These are phyloP conservation scores for Fusarium avenaceum DNA, from an alignment of 2,329 filamentous ascomycete species.

Conservation along the genomic window DNA sequence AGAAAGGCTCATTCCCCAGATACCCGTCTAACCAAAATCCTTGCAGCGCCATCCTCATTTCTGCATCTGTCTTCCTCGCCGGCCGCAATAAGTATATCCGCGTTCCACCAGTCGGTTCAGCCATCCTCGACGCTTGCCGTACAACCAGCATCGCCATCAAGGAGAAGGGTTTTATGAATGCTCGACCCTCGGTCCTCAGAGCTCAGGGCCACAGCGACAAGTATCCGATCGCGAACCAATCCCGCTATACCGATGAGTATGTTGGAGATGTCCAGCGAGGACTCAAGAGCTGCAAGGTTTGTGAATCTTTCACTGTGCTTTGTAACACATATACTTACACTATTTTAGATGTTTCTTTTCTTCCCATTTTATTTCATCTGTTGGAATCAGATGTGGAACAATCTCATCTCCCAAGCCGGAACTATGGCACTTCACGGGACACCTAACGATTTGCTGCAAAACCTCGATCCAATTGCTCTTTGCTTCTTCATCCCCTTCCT, in stretches of 20 bases:
- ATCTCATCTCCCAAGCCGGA: slow-evolving; percentile 9
- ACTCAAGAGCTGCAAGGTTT: slow-evolving; percentile 22
- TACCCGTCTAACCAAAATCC: not conserved
- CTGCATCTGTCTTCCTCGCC: not conserved
- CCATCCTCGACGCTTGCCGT: slow-evolving; percentile 3
- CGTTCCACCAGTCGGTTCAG: slow-evolving; percentile 6
- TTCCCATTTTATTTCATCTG: slow-evolving; percentile 22
- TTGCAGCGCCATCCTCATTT: not conserved
- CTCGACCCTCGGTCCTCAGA: not conserved
- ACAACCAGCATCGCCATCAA: slow-evolving; percentile 8
- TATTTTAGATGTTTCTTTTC: slow-evolving; percentile 1
- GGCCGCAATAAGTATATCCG: slow-evolving; percentile 16
- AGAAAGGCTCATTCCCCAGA: not conserved
- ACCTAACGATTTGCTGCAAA: slow-evolving; percentile 5
- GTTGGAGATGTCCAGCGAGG: slow-evolving; percentile 8
- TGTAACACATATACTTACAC: not conserved
- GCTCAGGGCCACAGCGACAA: not conserved
- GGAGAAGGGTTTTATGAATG: slow-evolving; percentile 6
- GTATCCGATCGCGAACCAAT: not conserved
- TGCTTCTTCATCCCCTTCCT: slow-evolving; percentile 19
- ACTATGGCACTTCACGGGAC: slow-evolving; percentile 17
- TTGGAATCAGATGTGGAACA: slow-evolving; percentile 22
- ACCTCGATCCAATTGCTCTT: not conserved
- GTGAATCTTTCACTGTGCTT: accelerated
- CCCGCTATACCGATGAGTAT: slow-evolving; percentile 12